Conservation (phyloP, 2,329 filamentous ascomycete genomes). For the Phialemoniopsis sp. region DNA sequence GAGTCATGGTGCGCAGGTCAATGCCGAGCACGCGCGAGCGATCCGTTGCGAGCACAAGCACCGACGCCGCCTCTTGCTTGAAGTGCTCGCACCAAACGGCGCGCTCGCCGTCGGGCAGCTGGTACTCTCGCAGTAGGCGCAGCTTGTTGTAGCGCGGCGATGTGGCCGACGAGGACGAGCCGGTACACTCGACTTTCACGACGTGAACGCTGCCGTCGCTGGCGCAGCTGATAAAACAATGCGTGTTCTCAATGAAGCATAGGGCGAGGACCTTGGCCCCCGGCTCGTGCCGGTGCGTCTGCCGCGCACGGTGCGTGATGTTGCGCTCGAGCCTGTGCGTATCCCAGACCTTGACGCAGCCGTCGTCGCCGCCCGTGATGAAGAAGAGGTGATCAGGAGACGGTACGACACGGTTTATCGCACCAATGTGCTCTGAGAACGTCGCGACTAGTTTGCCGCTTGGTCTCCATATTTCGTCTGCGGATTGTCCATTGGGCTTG, state of each 20-base stretch:
- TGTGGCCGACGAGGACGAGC: slow-evolving; percentile 26
- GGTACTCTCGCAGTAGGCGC: slow-evolving; percentile 72
- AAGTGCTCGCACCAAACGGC: slow-evolving; percentile 93
- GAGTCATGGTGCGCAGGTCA: slow-evolving; percentile 80
- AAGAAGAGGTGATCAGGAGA: slow-evolving; percentile 94
- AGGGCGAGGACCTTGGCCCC: slow-evolving; percentile 74
- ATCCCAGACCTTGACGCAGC: slow-evolving; percentile 91
- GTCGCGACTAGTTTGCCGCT: slow-evolving; percentile 80
- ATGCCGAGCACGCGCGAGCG: slow-evolving; percentile 78
- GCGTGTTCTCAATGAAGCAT: slow-evolving; percentile 89
- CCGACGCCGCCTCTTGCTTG: slow-evolving; percentile 69
- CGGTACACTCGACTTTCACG: slow-evolving; percentile 65
- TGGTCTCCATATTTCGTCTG: slow-evolving; percentile 72
- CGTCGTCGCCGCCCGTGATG: slow-evolving; percentile 88
- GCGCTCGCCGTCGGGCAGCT: slow-evolving; percentile 68
- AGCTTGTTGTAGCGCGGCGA: slow-evolving; percentile 70
- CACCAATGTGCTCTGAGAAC: slow-evolving; percentile 80
- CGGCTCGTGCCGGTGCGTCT: slow-evolving; percentile 73
- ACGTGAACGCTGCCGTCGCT: slow-evolving; percentile 88
- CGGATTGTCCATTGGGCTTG: slow-evolving; percentile 36
- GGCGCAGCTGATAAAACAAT: slow-evolving; percentile 88
- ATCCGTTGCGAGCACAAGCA: slow-evolving; percentile 82
- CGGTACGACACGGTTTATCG: slow-evolving; percentile 76
- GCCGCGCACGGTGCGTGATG: slow-evolving; percentile 79
- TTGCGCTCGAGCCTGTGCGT: slow-evolving; percentile 85